Percentiles rank a stretch among this genome's conserved stretches.
Evolutionary conservation across 352 stramenopile genomes (phyloP).

Genomic region (Phytophthora pini): DNA sequence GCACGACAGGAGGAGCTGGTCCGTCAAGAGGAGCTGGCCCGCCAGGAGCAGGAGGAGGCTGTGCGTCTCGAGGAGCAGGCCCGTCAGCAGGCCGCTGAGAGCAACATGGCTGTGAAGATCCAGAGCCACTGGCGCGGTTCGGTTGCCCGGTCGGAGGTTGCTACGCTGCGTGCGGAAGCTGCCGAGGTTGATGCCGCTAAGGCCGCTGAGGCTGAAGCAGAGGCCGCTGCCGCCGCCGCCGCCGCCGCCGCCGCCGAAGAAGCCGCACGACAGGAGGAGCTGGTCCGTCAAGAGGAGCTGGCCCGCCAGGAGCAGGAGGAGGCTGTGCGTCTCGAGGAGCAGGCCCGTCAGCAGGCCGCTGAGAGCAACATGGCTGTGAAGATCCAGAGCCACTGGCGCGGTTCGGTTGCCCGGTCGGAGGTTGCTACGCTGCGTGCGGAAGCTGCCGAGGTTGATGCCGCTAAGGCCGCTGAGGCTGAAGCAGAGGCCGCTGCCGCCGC

Average conservation of each 20-base stretch:
- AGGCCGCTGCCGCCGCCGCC: neutral
- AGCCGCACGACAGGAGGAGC: neutral
- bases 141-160: slow-evolving; percentile 20
- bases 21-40: slow-evolving; percentile 3
- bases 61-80: neutral
- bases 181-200: slow-evolving; percentile 6
- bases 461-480: neutral
- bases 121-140: slow-evolving; percentile 43
- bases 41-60: neutral
- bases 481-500: too few species aligned
- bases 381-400: slow-evolving; percentile 40
- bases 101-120: slow-evolving; percentile 40
- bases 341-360: slow-evolving; percentile 7
- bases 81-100: slow-evolving; percentile 4
- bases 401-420: slow-evolving; percentile 15
- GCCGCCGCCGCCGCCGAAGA: slow-evolving; percentile 2
- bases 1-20: slow-evolving; percentile 2
- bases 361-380: slow-evolving; percentile 20
- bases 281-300: slow-evolving; percentile 3
- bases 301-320: slow-evolving; percentile 5
- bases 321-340: slow-evolving; percentile 5
- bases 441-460: neutral
- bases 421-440: slow-evolving; percentile 8
- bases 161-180: slow-evolving; percentile 1
- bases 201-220: neutral